Evolutionary conservation across 2,329 filamentous ascomycete genomes (phyloP).

Genomic region (Calcarisporium arbuscula): DNA sequence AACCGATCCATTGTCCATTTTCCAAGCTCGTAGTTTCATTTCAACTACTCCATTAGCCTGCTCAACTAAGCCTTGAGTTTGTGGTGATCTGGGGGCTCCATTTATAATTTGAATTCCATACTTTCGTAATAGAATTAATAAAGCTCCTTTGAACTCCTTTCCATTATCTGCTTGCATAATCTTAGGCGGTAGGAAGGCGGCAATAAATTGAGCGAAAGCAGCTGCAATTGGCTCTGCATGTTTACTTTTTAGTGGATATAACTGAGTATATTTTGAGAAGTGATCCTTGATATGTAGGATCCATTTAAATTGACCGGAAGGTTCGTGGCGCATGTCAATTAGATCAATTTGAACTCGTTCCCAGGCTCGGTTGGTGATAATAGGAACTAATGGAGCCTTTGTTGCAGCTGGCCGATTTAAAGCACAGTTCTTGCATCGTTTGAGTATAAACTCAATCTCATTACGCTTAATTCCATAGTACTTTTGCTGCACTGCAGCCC

Average conservation of each 20-base stretch:
- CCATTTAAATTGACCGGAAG: conserved; percentile 5
- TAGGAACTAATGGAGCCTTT: conserved; percentile 5
- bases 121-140: conserved; percentile 5
- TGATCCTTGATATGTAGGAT: conserved; percentile 7
- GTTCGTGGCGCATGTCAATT: conserved; percentile 6
- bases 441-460: conserved; percentile 3
- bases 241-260: conserved; percentile 5
- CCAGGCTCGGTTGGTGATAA: conserved; percentile 4
- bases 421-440: conserved; percentile 4
- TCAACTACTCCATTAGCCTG: conserved; percentile 6
- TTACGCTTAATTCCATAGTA: conserved; percentile 4
- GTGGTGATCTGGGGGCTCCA: conserved; percentile 3
- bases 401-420: conserved; percentile 4
- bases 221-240: conserved; percentile 3
- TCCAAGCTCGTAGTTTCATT: conserved; percentile 6
- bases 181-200: conserved; percentile 5
- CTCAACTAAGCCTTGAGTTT: conserved; percentile 7
- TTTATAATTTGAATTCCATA: conserved; percentile 6
- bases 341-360: conserved; percentile 5
- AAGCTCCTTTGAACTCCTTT: conserved; percentile 4
- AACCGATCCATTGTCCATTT: conserved; percentile 5
- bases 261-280: conserved; percentile 4
- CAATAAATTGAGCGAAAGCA: conserved; percentile 4
- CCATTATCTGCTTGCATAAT: conserved; percentile 5
- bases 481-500: conserved; percentile 2